These are phyloP conservation scores for Medicago truncatula DNA, from an alignment of 306 rosid genomes.

Conservation along the genomic window DNA sequence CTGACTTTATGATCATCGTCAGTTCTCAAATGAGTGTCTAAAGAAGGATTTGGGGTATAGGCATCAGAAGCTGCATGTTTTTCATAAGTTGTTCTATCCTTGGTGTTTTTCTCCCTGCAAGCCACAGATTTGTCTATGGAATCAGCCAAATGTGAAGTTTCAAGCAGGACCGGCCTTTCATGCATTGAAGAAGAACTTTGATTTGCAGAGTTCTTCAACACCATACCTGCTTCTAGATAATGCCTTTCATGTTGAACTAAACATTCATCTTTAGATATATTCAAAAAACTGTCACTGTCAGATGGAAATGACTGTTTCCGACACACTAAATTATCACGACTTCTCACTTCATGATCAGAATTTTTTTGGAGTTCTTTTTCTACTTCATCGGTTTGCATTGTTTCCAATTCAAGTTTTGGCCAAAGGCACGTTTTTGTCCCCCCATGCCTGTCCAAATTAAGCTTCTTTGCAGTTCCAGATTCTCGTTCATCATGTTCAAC, in stretches of 20 bases:
- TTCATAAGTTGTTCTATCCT: conserved; percentile 19
- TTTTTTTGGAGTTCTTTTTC: conserved; percentile 41
- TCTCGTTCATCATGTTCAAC: conserved; percentile 53
- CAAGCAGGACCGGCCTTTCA: conserved; percentile 31
- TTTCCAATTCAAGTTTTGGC: conserved; percentile 45
- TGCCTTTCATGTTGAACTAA: conserved; percentile 38
- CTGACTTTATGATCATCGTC: conserved; percentile 34
- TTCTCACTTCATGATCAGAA: conserved; percentile 40
- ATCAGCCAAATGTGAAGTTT: conserved; percentile 40
- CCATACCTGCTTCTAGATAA: conserved; percentile 33
- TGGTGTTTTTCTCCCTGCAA: conserved; percentile 34
- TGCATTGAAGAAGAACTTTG: conserved; percentile 44
- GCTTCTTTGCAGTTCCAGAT: conserved; percentile 49
- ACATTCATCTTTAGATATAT: conserved; percentile 43
- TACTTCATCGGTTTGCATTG: conserved; percentile 39
- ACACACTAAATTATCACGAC: conserved; percentile 44
- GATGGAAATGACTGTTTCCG: conserved; percentile 46
- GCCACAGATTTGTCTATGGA: conserved; percentile 37
- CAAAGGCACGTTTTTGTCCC: conserved; percentile 45
- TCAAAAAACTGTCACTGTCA: conserved; percentile 41
- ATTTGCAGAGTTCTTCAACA: conserved; percentile 21
- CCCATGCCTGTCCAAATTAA: conserved; percentile 45
- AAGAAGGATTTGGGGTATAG: conserved; percentile 15
- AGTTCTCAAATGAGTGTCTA: conserved; percentile 38
- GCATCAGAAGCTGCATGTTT: conserved; percentile 44